Conservation (phyloP, 2,329 filamentous ascomycete genomes). For the Colletotrichum filicis region DNA sequence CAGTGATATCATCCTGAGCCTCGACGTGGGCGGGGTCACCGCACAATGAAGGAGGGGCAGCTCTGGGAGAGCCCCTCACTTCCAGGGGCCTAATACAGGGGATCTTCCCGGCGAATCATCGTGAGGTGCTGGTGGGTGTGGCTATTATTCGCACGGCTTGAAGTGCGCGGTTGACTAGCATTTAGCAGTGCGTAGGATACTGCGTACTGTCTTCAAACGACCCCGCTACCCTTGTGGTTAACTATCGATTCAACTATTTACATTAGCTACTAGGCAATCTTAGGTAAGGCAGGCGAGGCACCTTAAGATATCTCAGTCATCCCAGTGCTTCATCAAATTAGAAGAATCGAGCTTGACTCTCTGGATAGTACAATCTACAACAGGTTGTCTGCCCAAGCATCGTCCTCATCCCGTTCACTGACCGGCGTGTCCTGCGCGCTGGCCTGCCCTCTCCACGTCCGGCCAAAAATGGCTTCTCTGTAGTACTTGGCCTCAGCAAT, state of each 20-base stretch:
- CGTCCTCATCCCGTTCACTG: conserved; percentile 31
- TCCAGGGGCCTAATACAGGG: conserved; percentile 4
- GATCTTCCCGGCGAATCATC: neutral
- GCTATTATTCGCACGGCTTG: neutral
- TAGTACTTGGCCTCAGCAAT: conserved; percentile 93
- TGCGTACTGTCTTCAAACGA: neutral
- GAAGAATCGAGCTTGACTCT: neutral
- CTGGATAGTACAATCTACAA: neutral
- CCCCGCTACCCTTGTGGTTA: neutral
- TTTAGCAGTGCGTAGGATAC: neutral
- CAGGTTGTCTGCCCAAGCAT: conserved; percentile 36
- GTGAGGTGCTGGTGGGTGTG: neutral
- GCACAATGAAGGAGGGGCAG: conserved; percentile 25
- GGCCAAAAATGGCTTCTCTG: conserved; percentile 73
- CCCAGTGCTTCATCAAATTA: no score
- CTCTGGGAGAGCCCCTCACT: conserved; percentile 22
- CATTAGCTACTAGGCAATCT: neutral
- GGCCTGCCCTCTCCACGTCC: conserved; percentile 38
- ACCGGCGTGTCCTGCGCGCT: conserved; percentile 27
- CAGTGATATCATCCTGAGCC: conserved; percentile 33
- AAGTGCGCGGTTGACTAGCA: accelerated
- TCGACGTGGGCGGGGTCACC: conserved; percentile 23
- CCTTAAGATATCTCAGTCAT: neutral
- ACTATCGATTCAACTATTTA: neutral
- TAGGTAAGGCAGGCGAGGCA: neutral